Evolutionary conservation across 1,284 basidiomycete genomes (phyloP).

Genomic region (Pseudozyma hubeiensis): DNA sequence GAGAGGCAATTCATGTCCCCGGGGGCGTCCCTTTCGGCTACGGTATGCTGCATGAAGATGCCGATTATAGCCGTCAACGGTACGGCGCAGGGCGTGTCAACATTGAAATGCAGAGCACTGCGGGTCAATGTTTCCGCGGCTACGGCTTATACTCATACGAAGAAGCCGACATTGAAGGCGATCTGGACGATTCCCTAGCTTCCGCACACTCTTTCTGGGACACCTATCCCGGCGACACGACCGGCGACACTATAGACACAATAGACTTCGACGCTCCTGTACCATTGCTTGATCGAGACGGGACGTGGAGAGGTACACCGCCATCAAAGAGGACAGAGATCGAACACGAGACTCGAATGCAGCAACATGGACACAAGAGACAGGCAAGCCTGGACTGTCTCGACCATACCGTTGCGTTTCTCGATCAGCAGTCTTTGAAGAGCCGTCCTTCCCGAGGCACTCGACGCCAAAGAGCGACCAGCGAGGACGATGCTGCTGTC

Average conservation of each 20-base stretch:
- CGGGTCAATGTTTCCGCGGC: neutral
- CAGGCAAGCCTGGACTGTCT: too few relatives aligned
- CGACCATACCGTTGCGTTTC: too few relatives aligned
- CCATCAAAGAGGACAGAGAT: neutral
- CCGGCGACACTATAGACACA: constrained; percentile 14
- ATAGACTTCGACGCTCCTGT: constrained; percentile 18
- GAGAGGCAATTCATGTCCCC: neutral
- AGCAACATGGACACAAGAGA: too few relatives aligned
- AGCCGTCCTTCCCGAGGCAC: too few relatives aligned
- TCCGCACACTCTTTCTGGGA: constrained; percentile 28
- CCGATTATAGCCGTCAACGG: too few relatives aligned
- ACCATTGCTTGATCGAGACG: constrained; percentile 21
- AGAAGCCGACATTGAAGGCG: constrained; percentile 42
- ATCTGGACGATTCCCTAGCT: constrained; percentile 20
- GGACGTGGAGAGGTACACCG: constrained; percentile 17
- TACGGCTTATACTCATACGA: constrained; percentile 20
- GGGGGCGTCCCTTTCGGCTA: neutral
- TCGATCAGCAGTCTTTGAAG: too few relatives aligned
- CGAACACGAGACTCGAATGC: neutral
- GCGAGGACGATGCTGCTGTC: too few relatives aligned
- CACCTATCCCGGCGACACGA: constrained; percentile 13
- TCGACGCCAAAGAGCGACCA: too few relatives aligned
- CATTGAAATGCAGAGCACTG: neutral
- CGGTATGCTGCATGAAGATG: neutral
- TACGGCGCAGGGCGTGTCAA: neutral